Base-by-base conservation (phyloP, 176 grass and related monocot genomes). In the Eremochloa ophiuroides region DNA sequence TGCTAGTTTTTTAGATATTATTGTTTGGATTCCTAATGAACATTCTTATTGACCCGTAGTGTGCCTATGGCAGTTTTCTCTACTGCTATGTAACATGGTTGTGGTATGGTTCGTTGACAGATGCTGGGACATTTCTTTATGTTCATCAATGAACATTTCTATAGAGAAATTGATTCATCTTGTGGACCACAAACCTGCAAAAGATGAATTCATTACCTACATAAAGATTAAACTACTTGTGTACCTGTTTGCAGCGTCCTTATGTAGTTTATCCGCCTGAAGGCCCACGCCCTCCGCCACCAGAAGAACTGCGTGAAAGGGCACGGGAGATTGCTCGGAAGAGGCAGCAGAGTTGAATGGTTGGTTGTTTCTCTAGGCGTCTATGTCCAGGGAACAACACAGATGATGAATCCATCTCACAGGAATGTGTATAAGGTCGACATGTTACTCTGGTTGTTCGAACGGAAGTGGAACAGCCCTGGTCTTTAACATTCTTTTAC, bases 251-350 rank as follows among this genome's bases (percentile, higher is more conserved):
- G 84, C 91, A 99, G 96, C 91, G 89, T 55, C 84, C 87, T 16
- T 99, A 95, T 39, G 96, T 99, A 58, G 93, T 95, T 61, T 95
- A 95, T 58, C 96, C 96, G 39, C 87, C 93, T 2, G 93, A 99
- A 73, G 93, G 88, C 42, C 96, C 91, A 25, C 87, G 82, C 35
- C 87, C 96, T 48, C 96, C 93, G 30, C 92, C 87, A 2, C 93
- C 91, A 0, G 93, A 99, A 84, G 96, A 95, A 93, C 81, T 99
- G 22, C 91, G 87, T 26, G 96, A 95, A 83, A 91, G 81, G 91
- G 88, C 96, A 76, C 88, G 82, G 12, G 89, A 93, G 63, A 91
- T 95, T 80, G 76, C 93, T 84, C 82, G 80, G 56, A 93, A 93
- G 84, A 91, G 79, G 44, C 79, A 90, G 67, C 68, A 87, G 72